A percentile compares a stretch with the other conserved stretches of the same genome.
Conservation (phyloP, 768 basidiomycete genomes). For the Mycena leptocephala region DNA sequence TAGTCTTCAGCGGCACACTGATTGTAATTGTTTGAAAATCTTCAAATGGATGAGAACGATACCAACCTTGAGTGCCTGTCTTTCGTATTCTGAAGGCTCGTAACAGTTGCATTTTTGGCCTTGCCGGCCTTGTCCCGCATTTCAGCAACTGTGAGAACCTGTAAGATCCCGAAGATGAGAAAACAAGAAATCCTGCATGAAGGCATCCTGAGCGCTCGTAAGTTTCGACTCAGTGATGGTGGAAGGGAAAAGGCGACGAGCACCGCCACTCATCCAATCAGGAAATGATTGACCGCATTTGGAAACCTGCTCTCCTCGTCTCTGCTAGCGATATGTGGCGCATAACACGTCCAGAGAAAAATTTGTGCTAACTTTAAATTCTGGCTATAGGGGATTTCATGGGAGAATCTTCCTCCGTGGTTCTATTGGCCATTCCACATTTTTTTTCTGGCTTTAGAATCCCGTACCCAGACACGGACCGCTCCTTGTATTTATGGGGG, state of each 20-base stretch:
- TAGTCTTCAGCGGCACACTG: slow-evolving; percentile 74
- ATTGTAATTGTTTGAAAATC: neutral
- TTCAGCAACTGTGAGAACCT: slow-evolving; percentile 66
- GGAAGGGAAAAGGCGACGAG: neutral
- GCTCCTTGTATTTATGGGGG: no score
- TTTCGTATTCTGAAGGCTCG: slow-evolving; percentile 68
- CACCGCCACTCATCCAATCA: neutral
- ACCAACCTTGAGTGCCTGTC: slow-evolving; percentile 69
- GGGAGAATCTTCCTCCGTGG: no score
- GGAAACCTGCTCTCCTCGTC: no score
- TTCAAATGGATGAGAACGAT: neutral
- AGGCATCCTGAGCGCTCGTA: neutral
- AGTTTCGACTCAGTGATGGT: neutral
- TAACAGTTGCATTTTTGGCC: slow-evolving; percentile 71
- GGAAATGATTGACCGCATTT: neutral
- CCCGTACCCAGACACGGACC: no score
- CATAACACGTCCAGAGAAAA: no score
- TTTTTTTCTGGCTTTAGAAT: no score
- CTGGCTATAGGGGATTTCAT: no score
- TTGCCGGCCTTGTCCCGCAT: slow-evolving; percentile 76
- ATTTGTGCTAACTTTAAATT: no score
- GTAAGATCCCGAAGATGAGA: neutral
- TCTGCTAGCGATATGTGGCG: no score
- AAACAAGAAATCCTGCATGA: neutral
- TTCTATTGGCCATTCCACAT: no score